phyloP scores from a whole-genome alignment of 2,329 filamentous ascomycete species.

The Exserohilum rostratum region DNA sequence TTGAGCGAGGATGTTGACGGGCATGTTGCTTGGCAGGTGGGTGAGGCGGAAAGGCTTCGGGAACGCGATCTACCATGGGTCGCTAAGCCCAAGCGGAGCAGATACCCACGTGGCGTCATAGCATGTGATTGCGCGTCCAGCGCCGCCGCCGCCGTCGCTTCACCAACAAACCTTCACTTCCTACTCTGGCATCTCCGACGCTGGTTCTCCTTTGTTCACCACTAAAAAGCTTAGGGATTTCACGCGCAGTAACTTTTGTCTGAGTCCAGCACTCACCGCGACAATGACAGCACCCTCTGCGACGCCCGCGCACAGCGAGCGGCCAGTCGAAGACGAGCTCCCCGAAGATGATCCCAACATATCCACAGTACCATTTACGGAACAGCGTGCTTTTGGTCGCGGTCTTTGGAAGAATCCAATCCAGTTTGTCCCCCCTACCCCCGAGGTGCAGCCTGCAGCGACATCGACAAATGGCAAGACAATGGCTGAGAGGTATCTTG shows the following conservation, averaged over 20 bases:
- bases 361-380: constrained; percentile 63
- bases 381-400: constrained; percentile 64
- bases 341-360: constrained; percentile 56
- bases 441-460: constrained; percentile 21
- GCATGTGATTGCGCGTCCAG: constrained; percentile 34
- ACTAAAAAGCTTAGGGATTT: constrained; percentile 1
- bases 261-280: background rate
- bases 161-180: constrained; percentile 8
- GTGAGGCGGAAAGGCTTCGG: constrained; percentile 27
- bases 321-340: constrained; percentile 22
- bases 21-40: constrained; percentile 56
- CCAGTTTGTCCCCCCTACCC: constrained; percentile 62
- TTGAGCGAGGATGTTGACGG: constrained; percentile 64
- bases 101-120: constrained; percentile 37
- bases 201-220: constrained; percentile 18
- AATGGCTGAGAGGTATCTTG: constrained; percentile 68
- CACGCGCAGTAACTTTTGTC: background rate
- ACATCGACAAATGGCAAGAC: constrained; percentile 55
- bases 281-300: constrained; percentile 16
- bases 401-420: constrained; percentile 68
- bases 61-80: constrained; percentile 31
- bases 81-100: constrained; percentile 22
- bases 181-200: background rate
- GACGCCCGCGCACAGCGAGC: constrained; percentile 5
- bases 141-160: constrained; percentile 12